Percentiles rank a stretch among this genome's conserved stretches.
Evolutionary conservation across 164 flowering plant species (phyloP).

Genomic region (Umbellularia californica): DNA sequence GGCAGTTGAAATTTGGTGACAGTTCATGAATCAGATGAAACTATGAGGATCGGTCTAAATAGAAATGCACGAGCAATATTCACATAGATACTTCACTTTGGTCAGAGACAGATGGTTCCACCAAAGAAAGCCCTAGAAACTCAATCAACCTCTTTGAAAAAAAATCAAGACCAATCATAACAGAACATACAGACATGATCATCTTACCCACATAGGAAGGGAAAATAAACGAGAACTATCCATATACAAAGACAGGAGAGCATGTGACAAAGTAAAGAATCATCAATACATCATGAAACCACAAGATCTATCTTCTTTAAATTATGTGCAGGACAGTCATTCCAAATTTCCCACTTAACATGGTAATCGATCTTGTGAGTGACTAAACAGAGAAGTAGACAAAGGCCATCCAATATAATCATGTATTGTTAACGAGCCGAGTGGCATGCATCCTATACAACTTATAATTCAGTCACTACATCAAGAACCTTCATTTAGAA

Average conservation of each 20-base stretch:
- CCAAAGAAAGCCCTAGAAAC: not conserved
- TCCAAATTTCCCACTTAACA: not conserved
- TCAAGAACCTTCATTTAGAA: not conserved
- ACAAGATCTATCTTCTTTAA: not conserved
- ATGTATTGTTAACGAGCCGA: not conserved
- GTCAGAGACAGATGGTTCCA: not conserved
- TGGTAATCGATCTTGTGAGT: not conserved
- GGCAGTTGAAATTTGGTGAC: not conserved
- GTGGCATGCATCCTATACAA: no score
- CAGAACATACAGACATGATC: not conserved
- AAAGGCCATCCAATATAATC: not conserved
- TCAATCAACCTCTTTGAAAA: not conserved
- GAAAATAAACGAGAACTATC: not conserved
- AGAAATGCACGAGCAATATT: not conserved
- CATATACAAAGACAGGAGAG: not conserved
- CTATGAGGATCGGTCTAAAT: not conserved
- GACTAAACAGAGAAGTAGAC: not conserved
- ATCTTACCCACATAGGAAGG: not conserved
- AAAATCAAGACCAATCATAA: not conserved
- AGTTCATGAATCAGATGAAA: not conserved
- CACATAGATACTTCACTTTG: not conserved
- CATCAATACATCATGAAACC: not conserved
- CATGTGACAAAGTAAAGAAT: not conserved
- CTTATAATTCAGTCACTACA: not conserved
- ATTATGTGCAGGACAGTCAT: not conserved